These are phyloP conservation scores for Ophiocordyceps camponoti-saundersi DNA, from an alignment of 2,329 filamentous ascomycete genomes.

Conservation along the genomic window DNA sequence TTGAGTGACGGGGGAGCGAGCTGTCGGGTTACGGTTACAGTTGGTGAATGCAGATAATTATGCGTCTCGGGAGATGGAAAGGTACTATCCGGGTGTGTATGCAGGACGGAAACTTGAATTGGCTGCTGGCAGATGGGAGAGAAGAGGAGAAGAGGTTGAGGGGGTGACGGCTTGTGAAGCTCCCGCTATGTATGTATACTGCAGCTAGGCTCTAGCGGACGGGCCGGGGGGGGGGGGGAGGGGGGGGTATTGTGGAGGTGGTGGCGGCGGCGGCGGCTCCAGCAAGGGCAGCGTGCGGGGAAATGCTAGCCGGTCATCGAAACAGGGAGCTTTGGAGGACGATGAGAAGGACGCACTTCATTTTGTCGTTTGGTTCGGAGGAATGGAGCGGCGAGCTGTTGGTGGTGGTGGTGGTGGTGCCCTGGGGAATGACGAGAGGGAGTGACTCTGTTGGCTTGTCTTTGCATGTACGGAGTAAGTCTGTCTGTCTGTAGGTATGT, in stretches of 20 bases:
- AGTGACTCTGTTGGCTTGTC: too few relatives aligned
- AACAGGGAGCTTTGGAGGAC: background rate
- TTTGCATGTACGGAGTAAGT: too few relatives aligned
- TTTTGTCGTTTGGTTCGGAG: background rate
- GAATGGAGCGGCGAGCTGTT: background rate
- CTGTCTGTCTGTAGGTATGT: too few relatives aligned
- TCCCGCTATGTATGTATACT: background rate
- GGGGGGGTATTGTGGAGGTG: background rate
- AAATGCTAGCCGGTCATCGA: background rate
- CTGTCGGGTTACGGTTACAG: conserved; percentile 1
- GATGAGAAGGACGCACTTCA: conserved; percentile 3
- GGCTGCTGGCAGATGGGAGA: background rate
- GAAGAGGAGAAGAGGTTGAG: background rate
- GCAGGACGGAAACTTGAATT: background rate
- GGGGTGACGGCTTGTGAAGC: background rate
- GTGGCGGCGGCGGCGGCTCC: background rate
- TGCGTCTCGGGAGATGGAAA: background rate
- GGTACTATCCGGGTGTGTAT: background rate
- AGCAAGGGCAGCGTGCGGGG: too few relatives aligned
- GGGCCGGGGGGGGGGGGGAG: background rate
- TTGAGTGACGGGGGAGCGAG: background rate
- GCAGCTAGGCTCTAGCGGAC: background rate
- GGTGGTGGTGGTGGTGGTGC: too few relatives aligned
- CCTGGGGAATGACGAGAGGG: too few relatives aligned
- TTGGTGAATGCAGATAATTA: background rate